A percentile compares a stretch with the other conserved stretches of the same genome.
Conservation (phyloP, 129 eudicot species). For the Pseudognaphalium luteoalbum region DNA sequence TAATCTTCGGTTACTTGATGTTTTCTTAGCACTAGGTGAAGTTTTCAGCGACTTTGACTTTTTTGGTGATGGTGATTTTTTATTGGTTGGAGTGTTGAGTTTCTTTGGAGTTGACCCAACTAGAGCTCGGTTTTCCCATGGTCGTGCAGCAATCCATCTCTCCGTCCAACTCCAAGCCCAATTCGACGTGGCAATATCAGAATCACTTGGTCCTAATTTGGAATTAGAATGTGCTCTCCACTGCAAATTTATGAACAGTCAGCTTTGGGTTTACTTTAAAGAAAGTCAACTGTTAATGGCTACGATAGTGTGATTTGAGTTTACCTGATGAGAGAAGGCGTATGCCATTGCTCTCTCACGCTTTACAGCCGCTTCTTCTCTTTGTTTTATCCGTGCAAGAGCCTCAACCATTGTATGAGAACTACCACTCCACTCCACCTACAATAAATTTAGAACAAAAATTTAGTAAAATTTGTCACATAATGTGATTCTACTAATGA, state of each 20-base stretch:
- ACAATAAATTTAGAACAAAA: slow-evolving; percentile 26
- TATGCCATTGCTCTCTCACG: slow-evolving; percentile 98
- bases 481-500: slow-evolving; percentile 10
- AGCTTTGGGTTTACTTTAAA: background rate
- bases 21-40: slow-evolving; percentile 53
- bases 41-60: slow-evolving; percentile 46
- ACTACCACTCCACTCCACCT: slow-evolving; percentile 89
- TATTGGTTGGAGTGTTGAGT: slow-evolving; percentile 39
- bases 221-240: slow-evolving; percentile 84
- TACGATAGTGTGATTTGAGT: background rate
- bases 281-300: slow-evolving; percentile 13
- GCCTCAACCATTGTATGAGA: slow-evolving; percentile 68
- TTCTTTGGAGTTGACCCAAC: slow-evolving; percentile 60
- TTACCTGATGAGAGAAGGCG: slow-evolving; percentile 95
- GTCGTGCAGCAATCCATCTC: slow-evolving; percentile 93
- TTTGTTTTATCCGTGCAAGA: slow-evolving; percentile 69
- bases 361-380: slow-evolving; percentile 92
- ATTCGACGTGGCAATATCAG: slow-evolving; percentile 54
- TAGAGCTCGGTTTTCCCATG: slow-evolving; percentile 80
- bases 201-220: slow-evolving; percentile 39
- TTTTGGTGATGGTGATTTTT: slow-evolving; percentile 45
- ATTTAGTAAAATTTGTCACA: slow-evolving; percentile 1
- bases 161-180: slow-evolving; percentile 99
- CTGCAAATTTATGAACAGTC: slow-evolving; percentile 39
- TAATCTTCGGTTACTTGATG: slow-evolving; percentile 53